Conservation (phyloP, 2,329 filamentous ascomycete genomes). For the Aspergillus uvarum region DNA sequence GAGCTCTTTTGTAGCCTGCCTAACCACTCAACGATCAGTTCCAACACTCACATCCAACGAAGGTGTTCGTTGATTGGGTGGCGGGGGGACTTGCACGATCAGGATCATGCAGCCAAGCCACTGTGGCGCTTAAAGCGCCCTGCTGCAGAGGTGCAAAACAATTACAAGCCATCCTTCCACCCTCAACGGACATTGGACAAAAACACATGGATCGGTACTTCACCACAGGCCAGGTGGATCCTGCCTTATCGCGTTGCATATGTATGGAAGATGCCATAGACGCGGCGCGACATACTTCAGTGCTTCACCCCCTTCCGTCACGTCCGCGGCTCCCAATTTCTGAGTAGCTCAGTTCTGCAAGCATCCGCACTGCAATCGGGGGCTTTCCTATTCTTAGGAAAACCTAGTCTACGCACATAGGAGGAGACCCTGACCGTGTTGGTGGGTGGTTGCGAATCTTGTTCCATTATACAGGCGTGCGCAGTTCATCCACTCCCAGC, state of each 20-base stretch:
- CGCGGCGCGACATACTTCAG: background rate
- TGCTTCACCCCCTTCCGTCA: background rate
- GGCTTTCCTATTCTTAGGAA: background rate
- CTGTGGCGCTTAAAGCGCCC: background rate
- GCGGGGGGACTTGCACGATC: background rate
- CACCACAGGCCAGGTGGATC: slow-evolving; percentile 1
- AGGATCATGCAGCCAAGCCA: slow-evolving; percentile 4
- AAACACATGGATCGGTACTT: background rate
- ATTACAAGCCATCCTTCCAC: background rate
- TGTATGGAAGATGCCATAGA: background rate
- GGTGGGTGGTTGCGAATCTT: background rate
- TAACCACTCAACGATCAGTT: slow-evolving; percentile 3
- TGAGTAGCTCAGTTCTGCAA: background rate
- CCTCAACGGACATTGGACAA: background rate
- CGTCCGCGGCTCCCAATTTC: background rate
- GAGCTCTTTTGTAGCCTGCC: background rate
- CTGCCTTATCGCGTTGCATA: background rate
- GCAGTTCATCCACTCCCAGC: background rate
- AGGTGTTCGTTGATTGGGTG: background rate
- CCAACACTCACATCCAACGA: background rate
- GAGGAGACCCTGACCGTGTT: background rate
- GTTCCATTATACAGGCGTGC: background rate
- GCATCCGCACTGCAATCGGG: background rate
- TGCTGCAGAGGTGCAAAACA: background rate
- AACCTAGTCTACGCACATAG: background rate